Conservation (phyloP, 2,329 filamentous ascomycete genomes). For the Pseudophaeomoniella oleicola region DNA sequence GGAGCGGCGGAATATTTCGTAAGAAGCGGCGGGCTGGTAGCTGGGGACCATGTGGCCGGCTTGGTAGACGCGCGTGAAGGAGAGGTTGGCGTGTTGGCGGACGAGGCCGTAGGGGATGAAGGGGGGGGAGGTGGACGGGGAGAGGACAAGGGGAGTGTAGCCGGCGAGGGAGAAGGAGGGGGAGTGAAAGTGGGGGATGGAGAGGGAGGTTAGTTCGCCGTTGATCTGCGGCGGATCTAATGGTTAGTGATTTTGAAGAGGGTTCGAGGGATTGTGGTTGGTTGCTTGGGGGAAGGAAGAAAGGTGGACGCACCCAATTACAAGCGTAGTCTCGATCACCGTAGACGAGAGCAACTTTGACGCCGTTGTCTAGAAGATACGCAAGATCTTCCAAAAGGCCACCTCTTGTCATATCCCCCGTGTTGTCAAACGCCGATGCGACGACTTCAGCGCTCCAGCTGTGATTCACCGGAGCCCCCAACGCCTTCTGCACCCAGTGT, state of each 20-base stretch:
- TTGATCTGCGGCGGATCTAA: neutral
- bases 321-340: slow-evolving; percentile 17
- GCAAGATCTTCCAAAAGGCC: slow-evolving; percentile 16
- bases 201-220: slow-evolving; percentile 31
- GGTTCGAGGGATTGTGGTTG: no score
- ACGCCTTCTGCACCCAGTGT: slow-evolving; percentile 36
- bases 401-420: slow-evolving; percentile 12
- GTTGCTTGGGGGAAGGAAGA: no score
- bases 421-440: slow-evolving; percentile 12
- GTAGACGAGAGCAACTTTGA: slow-evolving; percentile 31
- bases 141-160: slow-evolving; percentile 28
- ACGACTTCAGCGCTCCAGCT: slow-evolving; percentile 19
- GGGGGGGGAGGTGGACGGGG: slow-evolving; percentile 22
- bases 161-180: slow-evolving; percentile 21
- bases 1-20: slow-evolving; percentile 36
- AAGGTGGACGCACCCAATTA: slow-evolving; percentile 25
- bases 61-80: slow-evolving; percentile 36
- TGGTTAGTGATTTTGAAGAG: no score
- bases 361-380: slow-evolving; percentile 20
- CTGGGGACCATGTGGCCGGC: slow-evolving; percentile 38
- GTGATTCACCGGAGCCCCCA: slow-evolving; percentile 37
- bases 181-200: slow-evolving; percentile 20
- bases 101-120: slow-evolving; percentile 35
- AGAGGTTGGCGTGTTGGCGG: slow-evolving; percentile 20
- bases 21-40: slow-evolving; percentile 38